Percentiles rank a stretch among this genome's conserved stretches.
Evolutionary conservation across 352 stramenopile species (phyloP).

Genomic region (Globisporangium yorkense): DNA sequence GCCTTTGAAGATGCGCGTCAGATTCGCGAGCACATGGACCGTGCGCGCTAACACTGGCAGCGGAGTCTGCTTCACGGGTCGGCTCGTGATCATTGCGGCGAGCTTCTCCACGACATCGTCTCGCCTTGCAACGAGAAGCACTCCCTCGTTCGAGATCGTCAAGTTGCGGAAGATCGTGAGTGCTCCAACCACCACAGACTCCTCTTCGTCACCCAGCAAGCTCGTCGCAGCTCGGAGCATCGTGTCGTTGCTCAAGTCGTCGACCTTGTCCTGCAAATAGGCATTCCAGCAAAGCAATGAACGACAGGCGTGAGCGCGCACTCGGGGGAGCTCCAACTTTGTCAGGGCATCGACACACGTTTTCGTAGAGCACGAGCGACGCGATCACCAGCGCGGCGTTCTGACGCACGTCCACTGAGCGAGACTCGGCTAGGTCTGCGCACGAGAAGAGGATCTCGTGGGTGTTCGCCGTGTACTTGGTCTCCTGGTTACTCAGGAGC

Average conservation of each 20-base stretch:
- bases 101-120: slow-evolving; percentile 33
- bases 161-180: slow-evolving; percentile 55
- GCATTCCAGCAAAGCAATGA: no score
- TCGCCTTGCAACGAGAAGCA: slow-evolving; percentile 31
- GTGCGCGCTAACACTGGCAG: slow-evolving; percentile 26
- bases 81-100: slow-evolving; percentile 35
- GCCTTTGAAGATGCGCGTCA: slow-evolving; percentile 57
- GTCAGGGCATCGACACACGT: slow-evolving; percentile 16
- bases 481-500: slow-evolving; percentile 52
- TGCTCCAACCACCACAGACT: slow-evolving; percentile 35
- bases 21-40: slow-evolving; percentile 38
- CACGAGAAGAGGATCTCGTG: slow-evolving; percentile 53
- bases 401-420: slow-evolving; percentile 30
- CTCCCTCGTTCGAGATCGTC: slow-evolving; percentile 51
- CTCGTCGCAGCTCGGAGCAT: slow-evolving; percentile 39
- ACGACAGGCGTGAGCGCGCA: background rate
- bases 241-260: slow-evolving; percentile 45
- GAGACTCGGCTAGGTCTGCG: slow-evolving; percentile 37
- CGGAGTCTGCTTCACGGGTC: slow-evolving; percentile 36
- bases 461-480: slow-evolving; percentile 41
- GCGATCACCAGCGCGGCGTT: slow-evolving; percentile 42
- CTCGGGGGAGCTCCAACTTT: background rate
- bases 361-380: slow-evolving; percentile 50
- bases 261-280: slow-evolving; percentile 17
- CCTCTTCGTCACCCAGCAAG: slow-evolving; percentile 36